Base-by-base conservation (phyloP, 2,329 filamentous ascomycete genomes). In the Ophiostoma australiae region DNA sequence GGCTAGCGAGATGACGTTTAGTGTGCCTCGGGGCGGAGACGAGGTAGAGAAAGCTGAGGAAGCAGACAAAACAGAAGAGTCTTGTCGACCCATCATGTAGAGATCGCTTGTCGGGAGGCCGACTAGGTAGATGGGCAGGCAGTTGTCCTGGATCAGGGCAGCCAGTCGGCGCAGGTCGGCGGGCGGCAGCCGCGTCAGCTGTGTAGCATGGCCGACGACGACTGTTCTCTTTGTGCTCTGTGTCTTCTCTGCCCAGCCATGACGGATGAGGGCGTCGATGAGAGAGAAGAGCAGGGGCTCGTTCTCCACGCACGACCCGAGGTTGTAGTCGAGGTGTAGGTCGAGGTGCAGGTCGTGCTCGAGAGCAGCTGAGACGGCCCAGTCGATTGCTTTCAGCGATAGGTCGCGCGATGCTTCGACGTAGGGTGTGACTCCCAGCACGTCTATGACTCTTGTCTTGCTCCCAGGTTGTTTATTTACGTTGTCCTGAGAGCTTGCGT, bases 321-420 rank as follows among this genome's bases (percentile, higher is more conserved):
- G 80, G 71, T 88, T 88, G 77, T 92, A 92, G 77, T 92, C 90
- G 6, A 92, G 82, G 76, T 92, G 90, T 66, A 92, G 87, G 75
- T 92, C 90, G 5, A 92, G 78, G 76, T 90, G 86, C 69, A 88
- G 82, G 1, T 78, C 76, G 55, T 82, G 76, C 31, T 79, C 73
- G 52, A 88, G 76, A 1, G 88, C 87, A 33, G 83, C 80, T 1
- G 82, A 79, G 55, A 90, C 80, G 20, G 90, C 86, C 86, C 87
- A 92, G 23, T 84, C 80, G 23, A 91, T 85, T 75, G 91, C 92
- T 68, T 77, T 76, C 69, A 83, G 80, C 72, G 84, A 82, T 7
- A 82, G 82, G 11, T 79, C 77, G 27, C 80, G 75, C 35, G 81
- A 81, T 5, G 80, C 77, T 77, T 93, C 90, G 1, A 91, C 89